Conservation (phyloP, 2,329 filamentous ascomycete genomes). For the Aspergillus neotritici region DNA sequence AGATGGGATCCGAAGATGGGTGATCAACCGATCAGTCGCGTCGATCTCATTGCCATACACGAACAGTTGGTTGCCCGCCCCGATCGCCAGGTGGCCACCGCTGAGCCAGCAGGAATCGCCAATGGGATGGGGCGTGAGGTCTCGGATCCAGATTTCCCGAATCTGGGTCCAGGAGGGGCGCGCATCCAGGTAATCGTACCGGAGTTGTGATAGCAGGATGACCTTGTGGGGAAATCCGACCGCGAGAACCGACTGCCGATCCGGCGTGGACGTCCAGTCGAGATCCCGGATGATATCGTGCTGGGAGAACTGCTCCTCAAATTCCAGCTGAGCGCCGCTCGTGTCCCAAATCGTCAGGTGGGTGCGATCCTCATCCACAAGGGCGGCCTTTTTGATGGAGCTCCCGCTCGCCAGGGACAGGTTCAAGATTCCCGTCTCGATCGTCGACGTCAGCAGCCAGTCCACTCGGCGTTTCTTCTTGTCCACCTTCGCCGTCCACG, state of each 20-base stretch:
- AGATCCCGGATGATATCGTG: slow-evolving; percentile 76
- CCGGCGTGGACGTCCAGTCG: slow-evolving; percentile 89
- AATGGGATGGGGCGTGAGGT: slow-evolving; percentile 81
- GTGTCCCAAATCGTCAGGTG: slow-evolving; percentile 89
- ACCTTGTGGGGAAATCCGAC: slow-evolving; percentile 90
- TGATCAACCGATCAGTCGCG: slow-evolving; percentile 55
- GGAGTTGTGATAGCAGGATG: slow-evolving; percentile 74
- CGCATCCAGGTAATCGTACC: slow-evolving; percentile 85
- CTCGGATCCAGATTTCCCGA: slow-evolving; percentile 71
- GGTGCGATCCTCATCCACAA: slow-evolving; percentile 69
- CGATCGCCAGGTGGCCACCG: slow-evolving; percentile 78
- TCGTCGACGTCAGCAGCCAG: slow-evolving; percentile 75
- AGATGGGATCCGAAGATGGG: slow-evolving; percentile 48
- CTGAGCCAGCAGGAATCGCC: slow-evolving; percentile 89
- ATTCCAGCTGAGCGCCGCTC: slow-evolving; percentile 72
- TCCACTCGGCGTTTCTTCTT: slow-evolving; percentile 56
- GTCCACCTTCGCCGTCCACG: slow-evolving; percentile 78
- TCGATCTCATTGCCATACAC: slow-evolving; percentile 73
- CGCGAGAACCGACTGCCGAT: slow-evolving; percentile 80
- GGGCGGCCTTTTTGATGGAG: slow-evolving; percentile 76
- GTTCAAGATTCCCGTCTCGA: slow-evolving; percentile 69
- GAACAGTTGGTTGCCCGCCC: slow-evolving; percentile 86
- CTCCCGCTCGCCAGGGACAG: slow-evolving; percentile 78
- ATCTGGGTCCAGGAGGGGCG: slow-evolving; percentile 86
- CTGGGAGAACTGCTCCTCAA: slow-evolving; percentile 66